Percentiles rank a stretch among this genome's conserved stretches.
Conservation (phyloP, 2,329 filamentous ascomycete genomes). For the Diaporthe nobilis region DNA sequence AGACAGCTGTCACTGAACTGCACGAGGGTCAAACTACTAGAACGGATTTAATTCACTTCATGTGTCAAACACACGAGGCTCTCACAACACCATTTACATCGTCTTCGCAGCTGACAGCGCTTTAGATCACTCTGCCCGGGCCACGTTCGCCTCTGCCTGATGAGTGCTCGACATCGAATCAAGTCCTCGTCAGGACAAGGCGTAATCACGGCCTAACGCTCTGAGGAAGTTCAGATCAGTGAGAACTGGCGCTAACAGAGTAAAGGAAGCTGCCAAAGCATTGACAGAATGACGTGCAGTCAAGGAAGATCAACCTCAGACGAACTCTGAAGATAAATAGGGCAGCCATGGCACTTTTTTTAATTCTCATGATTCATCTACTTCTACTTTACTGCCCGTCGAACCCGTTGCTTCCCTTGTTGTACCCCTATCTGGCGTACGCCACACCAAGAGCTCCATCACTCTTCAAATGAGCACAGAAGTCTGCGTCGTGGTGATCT, state of each 20-base stretch:
- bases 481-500: background rate
- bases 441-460: too few species aligned
- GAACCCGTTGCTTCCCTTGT: too few species aligned
- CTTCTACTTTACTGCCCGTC: too few species aligned
- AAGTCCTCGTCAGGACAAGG: background rate
- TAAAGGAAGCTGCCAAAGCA: background rate
- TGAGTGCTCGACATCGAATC: background rate
- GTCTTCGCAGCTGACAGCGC: background rate
- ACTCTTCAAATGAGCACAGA: background rate
- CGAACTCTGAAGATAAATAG: background rate
- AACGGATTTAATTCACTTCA: background rate
- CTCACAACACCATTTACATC: background rate
- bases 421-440: rapidly evolving
- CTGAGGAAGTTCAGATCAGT: background rate
- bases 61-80: background rate
- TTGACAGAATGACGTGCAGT: background rate
- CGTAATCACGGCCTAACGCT: background rate
- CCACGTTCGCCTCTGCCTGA: background rate
- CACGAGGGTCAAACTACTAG: background rate
- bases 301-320: background rate
- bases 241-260: background rate
- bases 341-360: too few species aligned
- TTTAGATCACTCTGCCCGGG: background rate
- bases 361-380: background rate
- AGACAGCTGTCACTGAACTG: background rate